Conservation (phyloP, 306 rosid species). For the Sphenostylis stenocarpa region DNA sequence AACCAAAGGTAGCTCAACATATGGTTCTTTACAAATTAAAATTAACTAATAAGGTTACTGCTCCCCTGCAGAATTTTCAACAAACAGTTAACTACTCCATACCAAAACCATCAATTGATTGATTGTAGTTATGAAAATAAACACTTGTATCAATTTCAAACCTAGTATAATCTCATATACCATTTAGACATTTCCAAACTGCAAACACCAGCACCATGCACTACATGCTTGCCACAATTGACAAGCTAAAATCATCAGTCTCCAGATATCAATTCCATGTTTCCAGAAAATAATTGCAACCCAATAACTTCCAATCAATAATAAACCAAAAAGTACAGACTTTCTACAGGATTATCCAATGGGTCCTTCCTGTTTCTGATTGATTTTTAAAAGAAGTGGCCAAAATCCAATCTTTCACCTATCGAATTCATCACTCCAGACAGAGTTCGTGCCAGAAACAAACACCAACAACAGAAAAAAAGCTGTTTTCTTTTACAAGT, state of each 20-base stretch:
- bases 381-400: not conserved
- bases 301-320: not conserved
- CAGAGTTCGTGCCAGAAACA: not conserved
- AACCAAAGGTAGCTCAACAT: not conserved
- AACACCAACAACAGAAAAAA: not conserved
- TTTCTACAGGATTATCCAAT: not conserved
- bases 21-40: constrained; percentile 3
- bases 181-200: constrained; percentile 6
- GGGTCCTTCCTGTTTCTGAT: not conserved
- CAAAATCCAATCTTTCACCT: not conserved
- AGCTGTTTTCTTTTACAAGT: not conserved
- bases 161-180: not conserved
- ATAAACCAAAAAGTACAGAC: not conserved
- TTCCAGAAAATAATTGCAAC: not conserved
- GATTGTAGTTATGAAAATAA: not conserved
- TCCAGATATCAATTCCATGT: not conserved
- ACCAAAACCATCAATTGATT: not conserved
- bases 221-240: not conserved
- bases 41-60: not conserved
- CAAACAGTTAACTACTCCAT: not conserved
- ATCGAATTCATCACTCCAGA: not conserved
- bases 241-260: not conserved
- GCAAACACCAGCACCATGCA: not conserved
- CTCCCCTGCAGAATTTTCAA: not conserved
- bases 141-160: constrained; percentile 7